Percentiles rank a stretch among this genome's conserved stretches.
These are phyloP conservation scores for Tetradesmus obliquus DNA, from an alignment of 139 green algal species.

Conservation along the genomic window DNA sequence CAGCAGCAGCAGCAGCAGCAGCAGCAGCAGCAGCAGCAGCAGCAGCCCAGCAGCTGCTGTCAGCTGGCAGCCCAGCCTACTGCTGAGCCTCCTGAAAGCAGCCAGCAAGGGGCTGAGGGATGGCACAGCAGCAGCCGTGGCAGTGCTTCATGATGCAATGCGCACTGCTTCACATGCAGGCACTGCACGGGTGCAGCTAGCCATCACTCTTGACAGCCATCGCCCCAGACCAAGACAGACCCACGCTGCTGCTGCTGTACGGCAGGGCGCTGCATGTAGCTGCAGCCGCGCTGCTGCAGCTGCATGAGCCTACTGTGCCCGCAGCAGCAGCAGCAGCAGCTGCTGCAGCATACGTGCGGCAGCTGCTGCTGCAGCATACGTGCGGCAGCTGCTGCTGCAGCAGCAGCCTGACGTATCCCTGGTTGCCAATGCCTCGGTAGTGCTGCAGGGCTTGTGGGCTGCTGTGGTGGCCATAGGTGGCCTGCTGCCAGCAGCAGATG, in stretches of 20 bases:
- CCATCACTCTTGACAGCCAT: background rate
- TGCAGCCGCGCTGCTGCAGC: background rate
- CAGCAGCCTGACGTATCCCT: background rate
- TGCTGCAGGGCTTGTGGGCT: background rate
- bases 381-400: background rate
- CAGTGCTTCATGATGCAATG: background rate
- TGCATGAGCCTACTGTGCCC: background rate
- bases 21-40: too few relatives aligned
- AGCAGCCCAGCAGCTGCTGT: background rate
- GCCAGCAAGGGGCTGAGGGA: background rate
- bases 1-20: too few relatives aligned
- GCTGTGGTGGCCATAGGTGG: background rate
- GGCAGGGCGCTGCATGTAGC: background rate
- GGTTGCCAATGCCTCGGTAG: background rate
- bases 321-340: background rate
- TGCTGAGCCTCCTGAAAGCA: background rate
- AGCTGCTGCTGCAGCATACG: background rate
- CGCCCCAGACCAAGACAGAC: background rate
- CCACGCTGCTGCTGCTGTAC: background rate
- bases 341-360: too few relatives aligned
- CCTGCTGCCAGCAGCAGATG: background rate
- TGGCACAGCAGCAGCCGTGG: background rate
- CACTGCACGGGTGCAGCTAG: background rate
- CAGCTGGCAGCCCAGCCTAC: background rate
- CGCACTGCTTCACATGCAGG: background rate